phyloP scores from a whole-genome alignment of 768 basidiomycete genomes.

The Russula virescens region DNA sequence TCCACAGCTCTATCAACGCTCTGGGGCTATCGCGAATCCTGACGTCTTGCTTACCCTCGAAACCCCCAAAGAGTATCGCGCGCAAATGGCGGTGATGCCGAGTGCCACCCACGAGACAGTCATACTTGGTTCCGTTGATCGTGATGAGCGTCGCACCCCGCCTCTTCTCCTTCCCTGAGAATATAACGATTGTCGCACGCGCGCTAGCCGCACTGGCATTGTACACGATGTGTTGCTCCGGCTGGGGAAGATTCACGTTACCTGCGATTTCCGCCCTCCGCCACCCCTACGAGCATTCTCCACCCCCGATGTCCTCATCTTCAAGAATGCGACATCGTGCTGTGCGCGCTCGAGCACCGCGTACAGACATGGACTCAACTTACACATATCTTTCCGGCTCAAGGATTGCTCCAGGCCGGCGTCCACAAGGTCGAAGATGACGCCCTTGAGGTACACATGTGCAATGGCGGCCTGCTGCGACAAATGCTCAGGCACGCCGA shows the following conservation, averaged over 20 bases:
- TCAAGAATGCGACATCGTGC: too few relatives aligned
- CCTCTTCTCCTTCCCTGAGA: slow-evolving; percentile 45
- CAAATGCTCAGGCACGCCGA: too few relatives aligned
- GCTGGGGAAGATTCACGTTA: slow-evolving; percentile 63
- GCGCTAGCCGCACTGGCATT: slow-evolving; percentile 88
- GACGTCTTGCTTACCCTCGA: slow-evolving; percentile 63
- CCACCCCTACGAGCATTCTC: too few relatives aligned
- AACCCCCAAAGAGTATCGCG: slow-evolving; percentile 70
- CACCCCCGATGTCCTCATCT: too few relatives aligned
- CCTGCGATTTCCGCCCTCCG: too few relatives aligned
- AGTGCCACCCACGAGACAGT: slow-evolving; percentile 68
- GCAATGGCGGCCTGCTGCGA: too few relatives aligned
- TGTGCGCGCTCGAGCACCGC: too few relatives aligned
- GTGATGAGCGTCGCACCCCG: slow-evolving; percentile 62
- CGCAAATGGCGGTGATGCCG: slow-evolving; percentile 79
- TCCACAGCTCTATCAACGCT: slow-evolving; percentile 91
- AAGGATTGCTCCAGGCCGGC: too few relatives aligned
- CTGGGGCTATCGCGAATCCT: slow-evolving; percentile 68
- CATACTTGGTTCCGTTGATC: slow-evolving; percentile 77
- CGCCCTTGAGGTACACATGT: too few relatives aligned
- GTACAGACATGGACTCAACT: too few relatives aligned
- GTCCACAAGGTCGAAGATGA: too few relatives aligned
- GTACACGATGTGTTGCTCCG: slow-evolving; percentile 86
- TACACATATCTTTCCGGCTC: too few relatives aligned
- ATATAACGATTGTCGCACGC: slow-evolving; percentile 69